Evolutionary conservation across 306 rosid species (phyloP), one percentile per base, ranked within the genome.

Genomic region (Castanea mollissima): DNA sequence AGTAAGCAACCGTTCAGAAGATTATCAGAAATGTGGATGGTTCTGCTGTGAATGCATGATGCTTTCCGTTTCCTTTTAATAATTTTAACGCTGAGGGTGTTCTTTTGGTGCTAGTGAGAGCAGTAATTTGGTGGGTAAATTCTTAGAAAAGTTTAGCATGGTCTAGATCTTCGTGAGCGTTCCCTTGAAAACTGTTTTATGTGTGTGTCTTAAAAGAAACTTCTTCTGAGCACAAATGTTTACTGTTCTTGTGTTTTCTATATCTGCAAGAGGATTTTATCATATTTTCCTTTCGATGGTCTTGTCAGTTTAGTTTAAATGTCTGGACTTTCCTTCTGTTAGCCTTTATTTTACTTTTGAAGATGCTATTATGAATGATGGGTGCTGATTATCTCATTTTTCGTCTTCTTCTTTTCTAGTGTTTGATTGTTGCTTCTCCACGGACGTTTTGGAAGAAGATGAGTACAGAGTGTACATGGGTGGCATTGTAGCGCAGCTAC

Each of bases 401-500:
- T 6, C 34, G 8, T 35, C 56, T 59, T 62, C 6, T 67, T 15
- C 72, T 65, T 73, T 81, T 85, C 60, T 87, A 95, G 99, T 95
- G 84, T 95, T 95, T 82, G 98, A 95, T 82, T 96, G 98, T 80
- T 96, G 99, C 89, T 96, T 96, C 93, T 96, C 98, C 79, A 79
- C 94, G 51, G 96, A 91, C 31, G 86, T 87, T 75, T 86, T 96
- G 92, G 96, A 90, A 80, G 99, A 90, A 82, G 97, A 90, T 71
- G 98, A 90, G 81, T 96, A 91, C 81, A 93, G 83, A 81, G 92
- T 71, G 73, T 96, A 93, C 86, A 80, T 90, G 92, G 97, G 91
- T 65, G 91, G 98, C 76, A 92, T 91, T 89, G 90, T 95, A 76
- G 87, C 96, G 62, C 98, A 91, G 92, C 90, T 96, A 57, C 94